Evolutionary conservation across 2,329 filamentous ascomycete genomes (phyloP), one percentile per base, ranked within the genome.

Genomic region (Zymoseptoria pseudotritici): DNA sequence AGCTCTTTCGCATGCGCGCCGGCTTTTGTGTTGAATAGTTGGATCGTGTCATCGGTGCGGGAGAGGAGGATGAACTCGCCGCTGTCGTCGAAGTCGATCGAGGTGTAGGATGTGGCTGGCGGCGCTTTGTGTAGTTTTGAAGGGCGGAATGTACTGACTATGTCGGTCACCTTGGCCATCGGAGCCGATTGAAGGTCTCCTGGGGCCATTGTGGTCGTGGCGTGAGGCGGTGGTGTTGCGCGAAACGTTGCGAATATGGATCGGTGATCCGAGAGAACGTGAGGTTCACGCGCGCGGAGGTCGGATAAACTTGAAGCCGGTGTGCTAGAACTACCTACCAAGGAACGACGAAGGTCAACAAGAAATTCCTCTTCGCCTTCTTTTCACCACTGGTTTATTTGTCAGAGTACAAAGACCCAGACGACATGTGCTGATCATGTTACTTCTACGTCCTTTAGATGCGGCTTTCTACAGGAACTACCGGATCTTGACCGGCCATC

Each of bases 71-170:
- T 83, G 55, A 93, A 89, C 74, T 97, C 91, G 74, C 94, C 94
- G 51, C 90, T 88, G 77, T 97, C 92, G 75, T 97, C 92, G 73
- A 96, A 99, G 78, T 99, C 93, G 68, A 99, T 84, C 1, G 93
- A 97, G 8, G 94, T 88, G 61, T 97, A 85, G 65, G 86, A 82
- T 3, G 86, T 84, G 55, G 80, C 78, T 13, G 69, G 69, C 21
- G 74, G 71, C 0, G 77, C 67, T 65, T 77, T 78, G 74, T 81
- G 81, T 61, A 75, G 75, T 72, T 79, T 69, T 53, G 87, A 87
- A 7, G 93, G 90, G 55, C 90, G 83, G 72, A 90, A 96, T 58
- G 82, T 86, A 46, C 84, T 80, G 67, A 96, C 87, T 66, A 94
- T 82, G 69, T 96, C 90, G 69, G 84, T 82, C 58, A 96, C 82